Conservation (phyloP, 176 grass and related monocot species). For the Oryza australiensis region DNA sequence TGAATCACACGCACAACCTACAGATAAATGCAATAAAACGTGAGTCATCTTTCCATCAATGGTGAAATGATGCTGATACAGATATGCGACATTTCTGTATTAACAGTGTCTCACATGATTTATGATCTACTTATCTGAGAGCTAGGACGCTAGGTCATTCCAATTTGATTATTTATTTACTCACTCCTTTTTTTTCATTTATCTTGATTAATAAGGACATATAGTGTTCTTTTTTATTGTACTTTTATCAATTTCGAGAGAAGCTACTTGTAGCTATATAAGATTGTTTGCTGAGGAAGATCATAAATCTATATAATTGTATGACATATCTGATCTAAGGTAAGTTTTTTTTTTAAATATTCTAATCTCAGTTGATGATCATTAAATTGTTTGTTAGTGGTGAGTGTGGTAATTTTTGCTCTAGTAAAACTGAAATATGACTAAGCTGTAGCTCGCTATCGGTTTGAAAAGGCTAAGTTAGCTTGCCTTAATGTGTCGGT, state of each 20-base stretch:
- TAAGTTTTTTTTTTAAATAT: background rate
- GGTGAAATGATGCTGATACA: background rate
- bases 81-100: background rate
- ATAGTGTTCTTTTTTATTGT: background rate
- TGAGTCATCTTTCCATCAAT: background rate
- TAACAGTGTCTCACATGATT: background rate
- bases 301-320: background rate
- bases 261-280: background rate
- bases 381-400: background rate
- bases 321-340: background rate
- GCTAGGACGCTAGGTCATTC: background rate
- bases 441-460: constrained; percentile 1
- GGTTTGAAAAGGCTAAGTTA: constrained; percentile 31
- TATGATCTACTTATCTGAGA: background rate
- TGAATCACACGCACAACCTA: constrained; percentile 7
- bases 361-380: background rate
- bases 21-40: background rate
- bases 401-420: background rate
- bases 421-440: background rate
- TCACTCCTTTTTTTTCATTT: background rate
- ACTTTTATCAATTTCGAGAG: background rate
- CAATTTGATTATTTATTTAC: constrained; percentile 1
- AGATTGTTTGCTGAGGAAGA: background rate
- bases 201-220: background rate
- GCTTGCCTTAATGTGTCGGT: constrained; percentile 18